Conservation (phyloP, 345 rosid genomes). For the Bruguiera parviflora region DNA sequence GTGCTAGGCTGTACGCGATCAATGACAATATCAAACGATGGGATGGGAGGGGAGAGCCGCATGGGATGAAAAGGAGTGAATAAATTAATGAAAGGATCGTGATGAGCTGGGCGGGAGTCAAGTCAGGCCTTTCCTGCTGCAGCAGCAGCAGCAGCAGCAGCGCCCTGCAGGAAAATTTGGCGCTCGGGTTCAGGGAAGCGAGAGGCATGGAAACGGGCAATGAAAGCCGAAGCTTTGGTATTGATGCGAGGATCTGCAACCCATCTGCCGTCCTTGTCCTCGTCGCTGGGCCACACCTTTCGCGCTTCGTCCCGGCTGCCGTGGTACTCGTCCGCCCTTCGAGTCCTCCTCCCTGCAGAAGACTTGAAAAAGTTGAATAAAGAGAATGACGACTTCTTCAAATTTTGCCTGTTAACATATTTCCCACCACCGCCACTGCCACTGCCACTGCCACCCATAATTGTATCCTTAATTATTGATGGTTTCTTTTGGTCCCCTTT, state of each 20-base stretch:
- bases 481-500: too few species aligned
- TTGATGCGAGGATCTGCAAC: slow-evolving; percentile 50
- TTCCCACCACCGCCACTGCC: not conserved
- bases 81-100: too few species aligned
- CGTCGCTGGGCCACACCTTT: slow-evolving; percentile 36
- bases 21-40: too few species aligned
- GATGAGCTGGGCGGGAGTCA: not conserved
- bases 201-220: slow-evolving; percentile 47
- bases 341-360: slow-evolving; percentile 14
- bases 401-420: slow-evolving; percentile 15
- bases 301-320: slow-evolving; percentile 14
- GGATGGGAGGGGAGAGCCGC: too few species aligned
- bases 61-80: too few species aligned
- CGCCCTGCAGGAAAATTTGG: slow-evolving; percentile 21
- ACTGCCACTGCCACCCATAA: slow-evolving; percentile 34
- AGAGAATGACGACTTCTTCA: slow-evolving; percentile 23
- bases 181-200: slow-evolving; percentile 43
- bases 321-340: slow-evolving; percentile 5
- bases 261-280: slow-evolving; percentile 33
- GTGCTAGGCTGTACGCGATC: too few species aligned
- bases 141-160: too few species aligned
- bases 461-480: not conserved
- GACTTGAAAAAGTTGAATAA: slow-evolving; percentile 37
- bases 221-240: slow-evolving; percentile 44
- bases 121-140: slow-evolving; percentile 5